phyloP scores from a whole-genome alignment of 2,329 filamentous ascomycete species.

The Penicillium sp. region DNA sequence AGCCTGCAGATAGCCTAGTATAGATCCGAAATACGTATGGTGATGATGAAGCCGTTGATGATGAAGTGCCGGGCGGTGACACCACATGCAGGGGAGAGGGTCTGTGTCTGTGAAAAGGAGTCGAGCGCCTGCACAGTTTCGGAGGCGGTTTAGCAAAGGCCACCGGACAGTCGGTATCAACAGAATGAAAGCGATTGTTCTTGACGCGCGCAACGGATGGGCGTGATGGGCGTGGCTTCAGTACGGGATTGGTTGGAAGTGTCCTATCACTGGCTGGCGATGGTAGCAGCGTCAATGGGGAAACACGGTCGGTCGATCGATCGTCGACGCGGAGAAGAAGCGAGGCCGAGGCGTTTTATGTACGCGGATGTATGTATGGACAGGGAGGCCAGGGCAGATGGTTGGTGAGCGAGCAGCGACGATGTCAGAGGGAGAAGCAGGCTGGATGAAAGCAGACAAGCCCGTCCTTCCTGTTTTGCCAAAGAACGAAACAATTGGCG shows the following conservation, averaged over 20 bases:
- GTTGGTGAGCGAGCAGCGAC: conserved; percentile 8
- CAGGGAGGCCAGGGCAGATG: conserved; percentile 13
- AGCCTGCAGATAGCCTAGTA: conserved; percentile 6
- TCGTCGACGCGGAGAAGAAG: not conserved
- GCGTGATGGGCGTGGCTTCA: not conserved
- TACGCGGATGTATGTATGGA: conserved; percentile 13
- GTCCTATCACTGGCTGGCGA: not conserved
- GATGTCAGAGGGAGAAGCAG: conserved; percentile 11
- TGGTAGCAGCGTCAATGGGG: not conserved
- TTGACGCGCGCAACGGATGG: not conserved
- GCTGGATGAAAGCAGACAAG: conserved; percentile 17
- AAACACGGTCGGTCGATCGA: not conserved
- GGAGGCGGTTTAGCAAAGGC: not conserved
- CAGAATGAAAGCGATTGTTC: not conserved
- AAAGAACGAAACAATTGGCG: not conserved
- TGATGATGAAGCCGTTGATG: not conserved
- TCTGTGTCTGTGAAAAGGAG: not conserved
- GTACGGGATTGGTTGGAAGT: not conserved
- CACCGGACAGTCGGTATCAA: not conserved
- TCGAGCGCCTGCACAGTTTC: not conserved
- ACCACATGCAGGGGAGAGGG: conserved; percentile 4
- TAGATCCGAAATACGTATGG: not conserved
- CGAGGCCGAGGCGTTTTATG: conserved; percentile 10
- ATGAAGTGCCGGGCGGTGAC: not conserved
- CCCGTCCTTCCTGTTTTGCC: conserved; percentile 3